Conservation (phyloP, 2,329 filamentous ascomycete genomes). For the Kalaharituber pfeilii region DNA sequence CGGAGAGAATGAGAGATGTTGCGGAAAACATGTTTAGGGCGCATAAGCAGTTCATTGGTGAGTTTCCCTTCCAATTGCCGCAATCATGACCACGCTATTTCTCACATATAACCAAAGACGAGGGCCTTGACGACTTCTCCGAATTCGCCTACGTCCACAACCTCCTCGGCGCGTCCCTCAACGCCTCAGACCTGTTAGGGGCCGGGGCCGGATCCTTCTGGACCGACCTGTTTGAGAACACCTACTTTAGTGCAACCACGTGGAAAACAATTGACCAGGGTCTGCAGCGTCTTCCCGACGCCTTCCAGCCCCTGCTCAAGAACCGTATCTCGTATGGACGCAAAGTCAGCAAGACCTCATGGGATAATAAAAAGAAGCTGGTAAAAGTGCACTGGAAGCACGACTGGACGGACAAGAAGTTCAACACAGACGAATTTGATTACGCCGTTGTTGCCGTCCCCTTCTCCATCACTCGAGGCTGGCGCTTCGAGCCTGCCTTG, state of each 20-base stretch:
- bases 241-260: slow-evolving; percentile 42
- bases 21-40: slow-evolving; percentile 34
- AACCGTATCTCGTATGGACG: slow-evolving; percentile 40
- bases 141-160: slow-evolving; percentile 47
- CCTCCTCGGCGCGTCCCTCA: slow-evolving; percentile 36
- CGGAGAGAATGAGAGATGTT: slow-evolving; percentile 25
- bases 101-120: slow-evolving; percentile 23
- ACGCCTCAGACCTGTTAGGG: slow-evolving; percentile 39
- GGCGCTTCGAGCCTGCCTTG: slow-evolving; percentile 35
- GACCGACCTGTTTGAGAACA: slow-evolving; percentile 35
- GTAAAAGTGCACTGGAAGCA: slow-evolving; percentile 42
- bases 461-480: slow-evolving; percentile 46
- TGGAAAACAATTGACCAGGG: slow-evolving; percentile 48
- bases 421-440: slow-evolving; percentile 40
- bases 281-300: slow-evolving; percentile 40
- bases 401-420: slow-evolving; percentile 27
- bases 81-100: no score
- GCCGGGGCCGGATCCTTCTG: slow-evolving; percentile 33
- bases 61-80: neutral
- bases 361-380: slow-evolving; percentile 34
- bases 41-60: slow-evolving; percentile 35
- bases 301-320: slow-evolving; percentile 45
- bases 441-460: slow-evolving; percentile 49
- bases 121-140: slow-evolving; percentile 45
- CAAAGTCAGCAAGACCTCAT: slow-evolving; percentile 40